phyloP scores from a whole-genome alignment of 2,329 filamentous ascomycete genomes.

The Fusarium odoratissimum region DNA sequence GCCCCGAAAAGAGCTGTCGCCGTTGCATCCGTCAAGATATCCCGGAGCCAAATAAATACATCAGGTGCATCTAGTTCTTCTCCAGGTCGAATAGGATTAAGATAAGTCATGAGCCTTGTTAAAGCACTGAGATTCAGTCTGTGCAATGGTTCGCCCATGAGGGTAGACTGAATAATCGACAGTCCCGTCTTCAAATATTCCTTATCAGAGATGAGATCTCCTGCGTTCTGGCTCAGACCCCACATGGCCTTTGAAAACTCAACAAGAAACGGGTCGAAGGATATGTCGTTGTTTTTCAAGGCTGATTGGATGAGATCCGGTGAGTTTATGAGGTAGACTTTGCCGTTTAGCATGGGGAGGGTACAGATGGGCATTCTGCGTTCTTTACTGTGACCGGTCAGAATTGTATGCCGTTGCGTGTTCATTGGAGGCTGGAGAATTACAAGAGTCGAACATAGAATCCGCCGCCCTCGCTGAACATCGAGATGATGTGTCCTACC shows the following conservation, averaged over 20 bases:
- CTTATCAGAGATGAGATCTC: background rate
- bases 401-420: rapidly evolving
- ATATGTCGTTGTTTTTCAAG: slow-evolving; percentile 54
- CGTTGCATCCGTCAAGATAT: slow-evolving; percentile 53
- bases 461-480: slow-evolving; percentile 16
- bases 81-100: slow-evolving; percentile 6
- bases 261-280: slow-evolving; percentile 55
- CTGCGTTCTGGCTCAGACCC: slow-evolving; percentile 8
- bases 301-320: slow-evolving; percentile 53
- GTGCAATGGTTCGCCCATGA: slow-evolving; percentile 25
- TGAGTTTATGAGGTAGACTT: slow-evolving; percentile 57
- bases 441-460: slow-evolving; percentile 32
- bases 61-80: slow-evolving; percentile 39
- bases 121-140: slow-evolving; percentile 12
- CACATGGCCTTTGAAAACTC: slow-evolving; percentile 43
- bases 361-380: slow-evolving; percentile 53
- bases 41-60: slow-evolving; percentile 54
- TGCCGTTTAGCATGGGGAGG: slow-evolving; percentile 56
- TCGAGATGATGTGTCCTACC: slow-evolving; percentile 31
- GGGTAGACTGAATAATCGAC: slow-evolving; percentile 8
- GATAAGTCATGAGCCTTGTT: background rate
- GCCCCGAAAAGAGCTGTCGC: slow-evolving; percentile 56
- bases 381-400: slow-evolving; percentile 25
- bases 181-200: slow-evolving; percentile 2
- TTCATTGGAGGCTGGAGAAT: background rate